Evolutionary conservation across 2,329 filamentous ascomycete species (phyloP).

Genomic region (Diaporthe sp.): DNA sequence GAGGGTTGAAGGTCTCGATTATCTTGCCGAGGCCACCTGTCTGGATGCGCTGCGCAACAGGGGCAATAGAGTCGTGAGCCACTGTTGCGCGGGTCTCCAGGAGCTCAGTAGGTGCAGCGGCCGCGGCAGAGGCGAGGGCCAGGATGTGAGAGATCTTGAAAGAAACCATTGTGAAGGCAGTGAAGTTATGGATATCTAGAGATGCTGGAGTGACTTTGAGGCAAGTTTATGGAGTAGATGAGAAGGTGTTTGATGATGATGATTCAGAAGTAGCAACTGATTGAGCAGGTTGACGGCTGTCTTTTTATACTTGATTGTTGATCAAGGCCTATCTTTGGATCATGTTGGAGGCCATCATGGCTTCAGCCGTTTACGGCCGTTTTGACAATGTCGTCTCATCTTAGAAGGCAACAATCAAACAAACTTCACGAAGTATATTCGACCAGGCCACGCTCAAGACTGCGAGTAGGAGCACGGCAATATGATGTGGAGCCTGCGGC

Average conservation of each 20-base stretch:
- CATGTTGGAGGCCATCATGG: neutral
- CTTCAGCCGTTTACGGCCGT: neutral
- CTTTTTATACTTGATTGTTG: neutral
- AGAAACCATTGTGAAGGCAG: neutral
- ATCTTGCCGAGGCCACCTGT: constrained; percentile 32
- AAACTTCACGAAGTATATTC: neutral
- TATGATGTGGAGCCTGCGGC: neutral
- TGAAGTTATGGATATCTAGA: neutral
- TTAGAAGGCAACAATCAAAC: constrained; percentile 9
- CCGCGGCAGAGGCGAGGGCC: neutral
- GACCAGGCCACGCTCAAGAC: neutral
- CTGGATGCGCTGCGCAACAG: constrained; percentile 36
- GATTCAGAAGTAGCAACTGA: neutral
- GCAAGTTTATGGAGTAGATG: neutral
- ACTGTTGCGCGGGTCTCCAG: constrained; percentile 1
- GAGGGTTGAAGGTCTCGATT: constrained; percentile 38
- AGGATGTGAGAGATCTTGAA: constrained; percentile 10
- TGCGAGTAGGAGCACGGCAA: neutral
- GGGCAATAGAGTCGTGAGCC: constrained; percentile 12
- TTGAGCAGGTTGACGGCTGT: neutral
- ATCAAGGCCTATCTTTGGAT: neutral
- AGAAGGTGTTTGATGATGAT: neutral
- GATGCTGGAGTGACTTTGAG: neutral
- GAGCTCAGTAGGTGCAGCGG: constrained; percentile 19
- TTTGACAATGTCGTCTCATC: constrained; percentile 8